Evolutionary conservation across 2,329 filamentous ascomycete species (phyloP).

Genomic region (Beauveria sp.): DNA sequence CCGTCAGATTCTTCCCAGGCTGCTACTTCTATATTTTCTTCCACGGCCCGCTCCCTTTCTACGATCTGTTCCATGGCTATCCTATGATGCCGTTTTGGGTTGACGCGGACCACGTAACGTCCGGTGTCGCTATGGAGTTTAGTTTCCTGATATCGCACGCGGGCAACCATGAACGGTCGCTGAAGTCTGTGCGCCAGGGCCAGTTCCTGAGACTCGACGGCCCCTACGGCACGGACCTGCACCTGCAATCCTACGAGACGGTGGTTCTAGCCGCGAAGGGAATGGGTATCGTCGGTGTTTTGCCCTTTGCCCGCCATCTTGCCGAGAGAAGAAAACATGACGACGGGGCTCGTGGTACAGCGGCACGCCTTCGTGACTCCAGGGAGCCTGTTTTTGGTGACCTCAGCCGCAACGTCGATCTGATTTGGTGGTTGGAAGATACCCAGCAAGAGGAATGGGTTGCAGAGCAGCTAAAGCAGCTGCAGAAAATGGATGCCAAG

Average conservation of each 20-base stretch:
- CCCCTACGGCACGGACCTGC: not conserved
- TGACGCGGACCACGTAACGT: not conserved
- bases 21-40: not conserved
- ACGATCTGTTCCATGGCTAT: not conserved
- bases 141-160: not conserved
- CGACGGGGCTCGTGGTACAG: not conserved
- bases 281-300: not conserved
- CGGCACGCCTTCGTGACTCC: not conserved
- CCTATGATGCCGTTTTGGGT: not conserved
- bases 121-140: not conserved
- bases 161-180: not conserved
- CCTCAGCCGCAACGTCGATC: not conserved
- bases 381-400: not conserved
- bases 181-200: not conserved
- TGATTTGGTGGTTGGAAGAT: not conserved
- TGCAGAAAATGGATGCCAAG: not conserved
- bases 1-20: not conserved
- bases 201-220: not conserved
- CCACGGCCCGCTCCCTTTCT: not conserved
- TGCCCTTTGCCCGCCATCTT: not conserved
- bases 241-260: not conserved
- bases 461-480: not conserved
- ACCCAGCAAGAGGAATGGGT: not conserved
- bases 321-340: not conserved
- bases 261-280: not conserved